Evolutionary conservation across 2,329 filamentous ascomycete genomes (phyloP), one percentile per base, ranked within the genome.

Genomic region (Apiospora koreana): DNA sequence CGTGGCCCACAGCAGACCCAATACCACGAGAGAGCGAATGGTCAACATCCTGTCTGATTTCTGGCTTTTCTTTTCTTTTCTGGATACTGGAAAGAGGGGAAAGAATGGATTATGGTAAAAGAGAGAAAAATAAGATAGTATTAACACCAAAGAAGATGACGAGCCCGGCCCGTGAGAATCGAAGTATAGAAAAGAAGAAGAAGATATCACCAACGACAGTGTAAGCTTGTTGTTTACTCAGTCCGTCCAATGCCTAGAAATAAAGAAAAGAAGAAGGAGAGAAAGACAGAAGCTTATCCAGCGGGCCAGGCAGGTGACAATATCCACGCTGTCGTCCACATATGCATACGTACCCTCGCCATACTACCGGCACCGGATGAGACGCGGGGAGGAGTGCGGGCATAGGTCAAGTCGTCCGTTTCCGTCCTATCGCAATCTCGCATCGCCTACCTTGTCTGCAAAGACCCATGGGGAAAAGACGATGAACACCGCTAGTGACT

Each of bases 11-110:
- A 77, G 67, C 46, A 76, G 71, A 70, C 71, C 72, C 8, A 74
- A 64, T 45, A 76, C 45, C 23, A 78, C 68, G 38, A 77, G 67
- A 2, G 76, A 76, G 67, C 76, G 75, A 71, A 77, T 71, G 73
- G 72, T 76, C 71, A 76, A 75, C 77, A 78, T 78, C 68, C 68
- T 75, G 67, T 66, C 71, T 38, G 58, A 38, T 38, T 58, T 68
- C 38, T 69, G 46, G 16, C 25, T 54, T 54, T 25, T 54, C 65
- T 50, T 48, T 46, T 70, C 42, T 67, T 50, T 50, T 46, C 70
- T 35, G 46, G 62, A 21, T 12, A 16, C 18, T 10, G 28, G 8
- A 18, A 54, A 21, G 50, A 3, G 43, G 43, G 28, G 2, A 21
- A 18, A 35, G 18, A 62, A n/a, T 3, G 21, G 10, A 62, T 38